Conservation (phyloP, 1,139 yeast genomes). For the Protomyces gravidus region DNA sequence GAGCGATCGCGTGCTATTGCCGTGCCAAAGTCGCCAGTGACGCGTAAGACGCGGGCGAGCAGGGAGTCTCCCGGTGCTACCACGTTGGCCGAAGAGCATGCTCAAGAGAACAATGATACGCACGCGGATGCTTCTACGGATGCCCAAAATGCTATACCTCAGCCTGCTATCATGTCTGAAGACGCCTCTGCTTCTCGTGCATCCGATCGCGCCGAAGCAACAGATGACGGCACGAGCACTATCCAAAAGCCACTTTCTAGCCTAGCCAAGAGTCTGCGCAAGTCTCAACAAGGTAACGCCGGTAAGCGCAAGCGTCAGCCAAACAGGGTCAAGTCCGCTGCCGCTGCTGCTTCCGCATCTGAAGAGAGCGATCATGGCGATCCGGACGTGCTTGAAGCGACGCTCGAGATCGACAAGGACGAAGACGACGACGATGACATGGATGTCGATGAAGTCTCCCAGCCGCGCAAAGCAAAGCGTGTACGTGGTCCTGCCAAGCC, state of each 20-base stretch:
- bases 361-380: not conserved
- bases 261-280: not conserved
- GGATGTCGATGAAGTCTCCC: not conserved
- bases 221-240: not conserved
- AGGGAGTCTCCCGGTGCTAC: too few relatives aligned
- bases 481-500: not conserved
- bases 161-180: not conserved
- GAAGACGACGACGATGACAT: not conserved
- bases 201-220: not conserved
- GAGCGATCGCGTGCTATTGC: too few relatives aligned
- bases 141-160: not conserved
- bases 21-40: too few relatives aligned
- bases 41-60: not conserved
- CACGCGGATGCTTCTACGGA: not conserved
- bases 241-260: not conserved
- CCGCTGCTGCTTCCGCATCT: not conserved
- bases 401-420: not conserved
- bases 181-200: not conserved
- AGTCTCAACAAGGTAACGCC: not conserved
- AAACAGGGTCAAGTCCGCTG: not conserved
- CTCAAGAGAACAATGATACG: not conserved
- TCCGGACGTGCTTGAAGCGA: not conserved
- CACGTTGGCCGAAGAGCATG: not conserved
- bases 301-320: not conserved
- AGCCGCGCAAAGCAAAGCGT: not conserved